Base-by-base conservation (phyloP, 1,139 yeast species). In the Scheffersomyces parashehatae region DNA sequence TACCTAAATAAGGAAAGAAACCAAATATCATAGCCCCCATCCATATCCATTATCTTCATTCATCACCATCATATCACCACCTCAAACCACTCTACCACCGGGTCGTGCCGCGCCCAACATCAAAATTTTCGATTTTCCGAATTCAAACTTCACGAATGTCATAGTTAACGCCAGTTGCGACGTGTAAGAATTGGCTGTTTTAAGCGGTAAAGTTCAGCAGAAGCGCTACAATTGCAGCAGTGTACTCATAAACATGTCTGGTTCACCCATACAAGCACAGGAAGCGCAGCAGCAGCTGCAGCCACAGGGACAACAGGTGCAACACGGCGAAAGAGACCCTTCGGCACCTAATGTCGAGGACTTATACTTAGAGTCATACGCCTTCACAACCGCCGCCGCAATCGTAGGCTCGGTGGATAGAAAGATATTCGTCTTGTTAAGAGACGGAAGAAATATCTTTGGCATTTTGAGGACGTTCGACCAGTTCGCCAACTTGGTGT, bases 311-410 rank as follows among this genome's bases (percentile, higher is more conserved):
- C 37, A 32, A 15, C 37, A 28, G 36, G 34, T 30, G 37, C 39
- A 39, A 15, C 38, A 44, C 39, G 45, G 45, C 7, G 8, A 37
- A 16, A 41, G 42, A 29, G 67, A 63, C 34, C 51, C 60, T 34
- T 42, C 51, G 44, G 64, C 62, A 9, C 69, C 73, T 41, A 69
- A 71, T 44, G 79, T 72, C 16, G 78, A 75, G 54, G 78, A 80
- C 55, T 67, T 80, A 48, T 80, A 80, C 58, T 66, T 80, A 48
- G 83, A 79, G 57, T 76, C 95, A 51, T 88, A 85, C 59, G 90
- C 95, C 29, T 93, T 91, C 70, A 93, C 98, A 42, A 93, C 99
- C 1, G 96, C 98, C 0, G 98, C 98, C 1, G 96, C 97, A 28
- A 82, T 93, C 43, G 90, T 93, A 37, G 97, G 96, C 26, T 85